phyloP scores from a whole-genome alignment of 306 rosid species.

The Malus sylvestris region DNA sequence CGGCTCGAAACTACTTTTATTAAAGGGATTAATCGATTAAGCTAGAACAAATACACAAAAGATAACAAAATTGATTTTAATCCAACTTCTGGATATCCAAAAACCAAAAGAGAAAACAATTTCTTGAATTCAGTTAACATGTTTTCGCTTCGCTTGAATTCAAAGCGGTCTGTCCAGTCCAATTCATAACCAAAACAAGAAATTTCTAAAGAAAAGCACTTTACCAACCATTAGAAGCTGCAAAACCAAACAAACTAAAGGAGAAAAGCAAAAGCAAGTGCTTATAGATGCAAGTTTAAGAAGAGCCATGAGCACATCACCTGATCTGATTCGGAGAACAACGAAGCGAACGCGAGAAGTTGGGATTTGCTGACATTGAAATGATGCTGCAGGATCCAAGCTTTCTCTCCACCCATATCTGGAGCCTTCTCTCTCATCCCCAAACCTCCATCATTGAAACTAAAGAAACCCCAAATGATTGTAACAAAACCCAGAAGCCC shows the following conservation, averaged over 20 bases:
- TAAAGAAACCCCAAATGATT: constrained; percentile 35
- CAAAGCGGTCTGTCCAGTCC: neutral
- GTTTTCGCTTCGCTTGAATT: neutral
- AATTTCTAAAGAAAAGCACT: neutral
- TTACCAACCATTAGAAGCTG: neutral
- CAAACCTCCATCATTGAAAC: constrained; percentile 29
- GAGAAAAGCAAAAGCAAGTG: neutral
- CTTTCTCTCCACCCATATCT: constrained; percentile 37
- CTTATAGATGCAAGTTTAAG: constrained; percentile 5
- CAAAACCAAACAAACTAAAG: constrained; percentile 7
- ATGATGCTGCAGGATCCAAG: constrained; percentile 49
- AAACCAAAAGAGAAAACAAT: neutral
- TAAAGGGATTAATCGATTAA: neutral
- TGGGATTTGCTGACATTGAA: constrained; percentile 63
- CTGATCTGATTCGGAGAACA: constrained; percentile 77
- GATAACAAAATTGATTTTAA: neutral
- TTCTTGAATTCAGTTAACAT: neutral
- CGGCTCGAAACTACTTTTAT: neutral
- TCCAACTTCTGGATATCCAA: neutral
- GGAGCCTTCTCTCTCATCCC: constrained; percentile 28
- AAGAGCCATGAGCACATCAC: constrained; percentile 25
- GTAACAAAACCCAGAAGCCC: constrained; percentile 43
- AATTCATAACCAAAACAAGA: neutral
- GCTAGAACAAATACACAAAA: neutral
- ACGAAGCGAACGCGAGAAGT: constrained; percentile 52